Base-by-base conservation (phyloP, 2,329 filamentous ascomycete genomes). In the Penicillium sclerotigenum region DNA sequence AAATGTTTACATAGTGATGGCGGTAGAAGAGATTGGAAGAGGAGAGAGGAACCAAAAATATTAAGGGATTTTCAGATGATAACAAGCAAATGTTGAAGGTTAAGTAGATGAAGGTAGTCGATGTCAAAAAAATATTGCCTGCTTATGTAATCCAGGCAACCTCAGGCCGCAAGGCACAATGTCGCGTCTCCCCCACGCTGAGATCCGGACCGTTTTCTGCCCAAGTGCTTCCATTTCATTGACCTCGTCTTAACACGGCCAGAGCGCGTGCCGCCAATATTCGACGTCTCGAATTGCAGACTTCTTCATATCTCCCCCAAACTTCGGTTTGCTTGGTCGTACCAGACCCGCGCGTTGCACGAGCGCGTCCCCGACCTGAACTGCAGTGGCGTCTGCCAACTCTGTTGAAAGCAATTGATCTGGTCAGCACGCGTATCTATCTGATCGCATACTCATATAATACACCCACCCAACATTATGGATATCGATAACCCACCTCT, bases 321-420 rank as follows among this genome's bases (percentile, higher is more conserved):
- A 36, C 40, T 41, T 41, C 40, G 29, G 40, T 54, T 57, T 57
- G 52, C 60, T 62, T 34, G 33, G 58, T 57, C 49, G 54, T 62
- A 54, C 54, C 52, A 64, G 42, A 26, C 37, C 58, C 45, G 59
- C 64, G 64, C 62, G 62, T 65, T 61, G 41, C 55, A 62, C 59
- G 52, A 60, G 61, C 64, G 64, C 64, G 64, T 65, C 56, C 58
- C 54, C 45, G 37, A 60, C 56, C 42, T 54, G 40, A 58, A 55
- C 55, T 56, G 38, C 60, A 45, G 47, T 37, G 34, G 52, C 31
- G 34, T 28, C 41, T 33, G 33, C 34, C 26, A 38, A 49, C 46
- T 46, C 20, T 37, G 20, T 16, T 49, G 28, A 38, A 34, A 29
- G 18, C 22, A 28, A 33, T 55, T 33, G 28, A 37, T 54, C 50